Conservation (phyloP, 75 land plant genomes). For the Pinus albicaulis region DNA sequence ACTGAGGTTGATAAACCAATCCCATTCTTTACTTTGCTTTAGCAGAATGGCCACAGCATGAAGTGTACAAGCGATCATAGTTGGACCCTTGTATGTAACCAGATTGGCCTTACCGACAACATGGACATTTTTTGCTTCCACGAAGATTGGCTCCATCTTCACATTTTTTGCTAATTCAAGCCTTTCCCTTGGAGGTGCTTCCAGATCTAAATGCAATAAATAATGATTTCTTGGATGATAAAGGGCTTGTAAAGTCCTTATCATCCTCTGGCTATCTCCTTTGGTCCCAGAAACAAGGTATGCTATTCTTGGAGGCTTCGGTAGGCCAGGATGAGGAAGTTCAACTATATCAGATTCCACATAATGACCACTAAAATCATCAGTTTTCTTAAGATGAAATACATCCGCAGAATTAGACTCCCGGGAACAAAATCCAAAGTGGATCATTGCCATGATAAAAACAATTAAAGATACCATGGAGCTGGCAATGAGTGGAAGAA, state of each 20-base stretch:
- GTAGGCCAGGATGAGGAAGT: slow-evolving; percentile 20
- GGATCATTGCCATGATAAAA: slow-evolving; percentile 21
- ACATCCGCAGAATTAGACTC: background rate
- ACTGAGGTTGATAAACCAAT: slow-evolving; percentile 91
- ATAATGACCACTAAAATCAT: background rate
- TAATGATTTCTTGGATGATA: slow-evolving; percentile 88
- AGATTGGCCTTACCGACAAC: slow-evolving; percentile 68
- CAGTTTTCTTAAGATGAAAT: background rate
- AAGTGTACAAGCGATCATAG: slow-evolving; percentile 70
- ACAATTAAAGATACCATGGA: slow-evolving; percentile 52
- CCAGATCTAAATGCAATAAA: slow-evolving; percentile 74
- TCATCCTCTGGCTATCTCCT: slow-evolving; percentile 54
- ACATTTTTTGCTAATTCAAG: slow-evolving; percentile 56
- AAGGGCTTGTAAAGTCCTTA: slow-evolving; percentile 55
- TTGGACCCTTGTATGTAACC: slow-evolving; percentile 75
- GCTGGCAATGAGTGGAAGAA: slow-evolving; percentile 66
- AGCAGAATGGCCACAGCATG: slow-evolving; percentile 75
- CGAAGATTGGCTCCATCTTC: slow-evolving; percentile 31
- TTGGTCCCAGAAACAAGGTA: slow-evolving; percentile 77
- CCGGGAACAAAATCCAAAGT: background rate
- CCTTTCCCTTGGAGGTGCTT: slow-evolving; percentile 60
- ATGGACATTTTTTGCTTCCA: slow-evolving; percentile 60
- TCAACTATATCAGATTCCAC: slow-evolving; percentile 6
- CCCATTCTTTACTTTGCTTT: slow-evolving; percentile 67
- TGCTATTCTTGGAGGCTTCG: slow-evolving; percentile 62